A percentile compares a stretch with the other conserved stretches of the same genome.
These are phyloP conservation scores for Onygenales sp. DNA, from an alignment of 2,329 filamentous ascomycete species.

Conservation along the genomic window DNA sequence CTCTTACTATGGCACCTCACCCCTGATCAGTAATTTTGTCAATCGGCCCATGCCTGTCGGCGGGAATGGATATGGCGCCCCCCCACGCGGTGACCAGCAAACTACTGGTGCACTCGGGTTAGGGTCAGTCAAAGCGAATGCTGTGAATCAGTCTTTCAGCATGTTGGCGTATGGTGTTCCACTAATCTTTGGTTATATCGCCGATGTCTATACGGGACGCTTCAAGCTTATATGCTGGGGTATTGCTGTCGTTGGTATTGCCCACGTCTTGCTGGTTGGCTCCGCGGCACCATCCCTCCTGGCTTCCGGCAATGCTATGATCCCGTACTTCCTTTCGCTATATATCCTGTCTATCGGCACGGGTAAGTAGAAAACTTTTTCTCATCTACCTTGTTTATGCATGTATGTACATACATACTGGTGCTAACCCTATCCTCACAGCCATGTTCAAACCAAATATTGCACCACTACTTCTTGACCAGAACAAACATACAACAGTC, in stretches of 20 bases:
- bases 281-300: neutral
- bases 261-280: neutral
- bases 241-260: neutral
- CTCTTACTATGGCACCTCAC: constrained; percentile 50
- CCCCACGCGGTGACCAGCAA: constrained; percentile 24
- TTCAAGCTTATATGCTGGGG: neutral
- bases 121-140: constrained; percentile 44
- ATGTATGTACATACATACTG: neutral
- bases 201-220: neutral
- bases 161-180: constrained; percentile 51
- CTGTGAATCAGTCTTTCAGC: constrained; percentile 45
- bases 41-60: constrained; percentile 46
- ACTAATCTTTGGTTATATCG: neutral
- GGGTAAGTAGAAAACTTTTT: neutral
- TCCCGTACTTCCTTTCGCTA: neutral
- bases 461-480: neutral
- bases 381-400: neutral
- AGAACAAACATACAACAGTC: constrained; percentile 30
- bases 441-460: neutral
- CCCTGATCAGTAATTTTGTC: constrained; percentile 53
- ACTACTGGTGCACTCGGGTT: constrained; percentile 52
- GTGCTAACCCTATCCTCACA: neutral
- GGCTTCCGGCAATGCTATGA: neutral
- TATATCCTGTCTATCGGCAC: neutral
- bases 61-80: constrained; percentile 30